Conservation (phyloP, 805 yeast species). For the Komagataella pseudopastoris region DNA sequence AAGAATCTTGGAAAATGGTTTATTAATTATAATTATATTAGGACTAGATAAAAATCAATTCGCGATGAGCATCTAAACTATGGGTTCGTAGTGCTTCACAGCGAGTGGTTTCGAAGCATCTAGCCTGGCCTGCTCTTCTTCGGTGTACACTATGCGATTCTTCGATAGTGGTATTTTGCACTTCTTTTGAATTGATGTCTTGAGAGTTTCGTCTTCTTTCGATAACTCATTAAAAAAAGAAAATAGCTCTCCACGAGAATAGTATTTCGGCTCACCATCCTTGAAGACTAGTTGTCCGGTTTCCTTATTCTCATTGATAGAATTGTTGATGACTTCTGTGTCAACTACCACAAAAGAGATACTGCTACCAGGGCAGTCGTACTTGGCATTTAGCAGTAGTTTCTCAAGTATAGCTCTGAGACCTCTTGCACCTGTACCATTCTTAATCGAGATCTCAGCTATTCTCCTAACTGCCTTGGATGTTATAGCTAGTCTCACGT, state of each 20-base stretch:
- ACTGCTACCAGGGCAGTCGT: slow-evolving; percentile 47
- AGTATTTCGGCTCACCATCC: slow-evolving; percentile 27
- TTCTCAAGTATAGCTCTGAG: slow-evolving; percentile 41
- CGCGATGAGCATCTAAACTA: not conserved
- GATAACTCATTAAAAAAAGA: slow-evolving; percentile 25
- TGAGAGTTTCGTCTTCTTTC: slow-evolving; percentile 26
- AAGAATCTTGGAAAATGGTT: too few relatives aligned
- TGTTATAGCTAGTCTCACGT: slow-evolving; percentile 35
- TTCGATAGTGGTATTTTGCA: slow-evolving; percentile 9
- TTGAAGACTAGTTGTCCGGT: slow-evolving; percentile 1
- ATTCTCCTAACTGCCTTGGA: slow-evolving; percentile 31
- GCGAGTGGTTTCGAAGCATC: not conserved
- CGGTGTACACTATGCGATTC: not conserved
- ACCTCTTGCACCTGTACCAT: slow-evolving; percentile 53
- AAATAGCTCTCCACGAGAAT: slow-evolving; percentile 27
- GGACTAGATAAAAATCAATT: not conserved
- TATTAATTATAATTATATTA: too few relatives aligned
- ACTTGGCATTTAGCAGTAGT: slow-evolving; percentile 34
- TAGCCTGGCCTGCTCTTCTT: not conserved
- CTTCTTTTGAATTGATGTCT: slow-evolving; percentile 18
- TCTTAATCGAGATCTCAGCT: slow-evolving; percentile 32
- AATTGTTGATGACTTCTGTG: slow-evolving; percentile 25
- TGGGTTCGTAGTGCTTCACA: not conserved
- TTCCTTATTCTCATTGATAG: slow-evolving; percentile 16
- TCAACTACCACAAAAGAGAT: slow-evolving; percentile 35